These are phyloP conservation scores for Sphaceloma murrayae DNA, from an alignment of 2,329 filamentous ascomycete species.

Conservation along the genomic window DNA sequence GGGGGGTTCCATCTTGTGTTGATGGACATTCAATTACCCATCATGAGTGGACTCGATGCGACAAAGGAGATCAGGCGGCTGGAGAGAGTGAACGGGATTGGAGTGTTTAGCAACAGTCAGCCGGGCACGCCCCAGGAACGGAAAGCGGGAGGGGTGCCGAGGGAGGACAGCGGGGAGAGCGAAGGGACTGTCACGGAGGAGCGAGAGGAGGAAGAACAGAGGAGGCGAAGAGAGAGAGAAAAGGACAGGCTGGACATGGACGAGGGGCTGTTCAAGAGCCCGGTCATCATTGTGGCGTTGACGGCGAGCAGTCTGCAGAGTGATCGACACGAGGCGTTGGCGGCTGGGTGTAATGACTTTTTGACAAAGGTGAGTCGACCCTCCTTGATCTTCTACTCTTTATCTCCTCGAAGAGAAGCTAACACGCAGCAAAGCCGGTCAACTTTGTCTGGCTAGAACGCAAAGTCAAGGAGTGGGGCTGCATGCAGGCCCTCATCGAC, in stretches of 20 bases:
- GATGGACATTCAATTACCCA: constrained; percentile 96
- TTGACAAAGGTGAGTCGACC: constrained; percentile 64
- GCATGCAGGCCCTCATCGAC: constrained; percentile 98
- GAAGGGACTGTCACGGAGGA: constrained; percentile 19
- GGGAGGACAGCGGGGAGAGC: constrained; percentile 32
- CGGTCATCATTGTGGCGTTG: constrained; percentile 93
- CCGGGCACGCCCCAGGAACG: constrained; percentile 34
- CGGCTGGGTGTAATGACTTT: constrained; percentile 96
- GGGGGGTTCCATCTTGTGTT: constrained; percentile 93
- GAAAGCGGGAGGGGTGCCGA: constrained; percentile 22
- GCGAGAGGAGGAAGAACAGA: constrained; percentile 32
- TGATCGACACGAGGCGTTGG: constrained; percentile 87
- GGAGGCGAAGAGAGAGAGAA: constrained; percentile 40
- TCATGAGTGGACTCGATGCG: constrained; percentile 92
- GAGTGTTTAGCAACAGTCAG: constrained; percentile 58
- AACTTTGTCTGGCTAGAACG: constrained; percentile 96
- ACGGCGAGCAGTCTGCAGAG: constrained; percentile 92
- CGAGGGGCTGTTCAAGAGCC: constrained; percentile 72
- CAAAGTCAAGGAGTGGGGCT: constrained; percentile 98
- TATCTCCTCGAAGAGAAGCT: constrained; percentile 95
- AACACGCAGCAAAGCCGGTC: constrained; percentile 64
- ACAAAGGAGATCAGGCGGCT: constrained; percentile 88
- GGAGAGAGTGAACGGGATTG: constrained; percentile 84
- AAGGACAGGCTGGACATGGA: constrained; percentile 61
- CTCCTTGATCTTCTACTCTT: no score